phyloP scores from a whole-genome alignment of 73 alveolate genomes.

The Paramecium pentaurelia region DNA sequence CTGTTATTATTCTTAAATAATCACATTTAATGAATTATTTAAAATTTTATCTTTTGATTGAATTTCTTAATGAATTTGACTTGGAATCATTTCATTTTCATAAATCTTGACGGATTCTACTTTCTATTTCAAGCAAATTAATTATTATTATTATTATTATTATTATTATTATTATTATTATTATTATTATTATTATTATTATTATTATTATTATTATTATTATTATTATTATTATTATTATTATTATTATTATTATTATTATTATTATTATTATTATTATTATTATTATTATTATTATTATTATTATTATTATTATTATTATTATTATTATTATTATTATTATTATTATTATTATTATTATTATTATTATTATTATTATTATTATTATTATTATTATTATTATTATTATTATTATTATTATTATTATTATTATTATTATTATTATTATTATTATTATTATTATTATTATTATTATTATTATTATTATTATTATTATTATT shows the following conservation, averaged over 20 bases:
- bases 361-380: neutral
- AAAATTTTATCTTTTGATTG: neutral
- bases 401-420: neutral
- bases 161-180: no score
- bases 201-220: neutral
- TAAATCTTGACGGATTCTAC: neutral
- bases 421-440: neutral
- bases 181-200: neutral
- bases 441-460: neutral
- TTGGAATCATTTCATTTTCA: neutral
- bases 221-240: neutral
- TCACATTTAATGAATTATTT: neutral
- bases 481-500: neutral
- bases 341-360: neutral
- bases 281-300: neutral
- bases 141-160: neutral
- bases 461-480: neutral
- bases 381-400: neutral
- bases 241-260: neutral
- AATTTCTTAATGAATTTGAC: neutral
- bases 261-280: neutral
- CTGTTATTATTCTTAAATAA: neutral
- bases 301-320: neutral
- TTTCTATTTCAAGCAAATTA: neutral
- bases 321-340: neutral